These are phyloP conservation scores for Lophiostoma macrostomum DNA, from an alignment of 495 filamentous ascomycete species.

Conservation along the genomic window DNA sequence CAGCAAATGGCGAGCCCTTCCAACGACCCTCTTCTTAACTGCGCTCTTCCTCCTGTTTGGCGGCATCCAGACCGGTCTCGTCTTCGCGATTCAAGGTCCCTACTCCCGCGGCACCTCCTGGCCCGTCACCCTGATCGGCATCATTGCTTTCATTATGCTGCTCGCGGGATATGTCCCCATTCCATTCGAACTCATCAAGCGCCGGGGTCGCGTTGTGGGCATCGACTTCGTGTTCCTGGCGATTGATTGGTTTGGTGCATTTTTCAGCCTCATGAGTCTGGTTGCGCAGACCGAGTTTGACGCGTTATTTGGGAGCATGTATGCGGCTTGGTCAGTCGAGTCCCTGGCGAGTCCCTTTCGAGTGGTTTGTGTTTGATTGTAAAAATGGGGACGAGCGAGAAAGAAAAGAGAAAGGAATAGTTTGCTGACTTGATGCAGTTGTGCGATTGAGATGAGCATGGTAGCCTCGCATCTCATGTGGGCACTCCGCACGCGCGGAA, in stretches of 20 bases:
- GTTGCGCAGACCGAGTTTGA: slow-evolving; percentile 69
- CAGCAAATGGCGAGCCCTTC: slow-evolving; percentile 53
- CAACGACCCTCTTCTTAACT: slow-evolving; percentile 45
- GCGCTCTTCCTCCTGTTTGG: slow-evolving; percentile 49
- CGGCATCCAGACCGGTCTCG: slow-evolving; percentile 58
- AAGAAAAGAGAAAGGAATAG: too few relatives aligned
- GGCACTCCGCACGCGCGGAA: slow-evolving; percentile 58
- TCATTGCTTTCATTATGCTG: slow-evolving; percentile 58
- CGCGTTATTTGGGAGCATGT: slow-evolving; percentile 63
- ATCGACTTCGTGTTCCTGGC: slow-evolving; percentile 64
- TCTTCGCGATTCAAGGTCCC: slow-evolving; percentile 61
- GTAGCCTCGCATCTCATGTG: slow-evolving; percentile 65
- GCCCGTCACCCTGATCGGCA: slow-evolving; percentile 58
- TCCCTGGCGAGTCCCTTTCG: too few relatives aligned
- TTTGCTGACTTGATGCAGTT: too few relatives aligned
- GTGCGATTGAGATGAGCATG: slow-evolving; percentile 60
- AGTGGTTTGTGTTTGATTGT: background rate
- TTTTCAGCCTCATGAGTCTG: slow-evolving; percentile 71
- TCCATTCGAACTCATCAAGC: slow-evolving; percentile 69
- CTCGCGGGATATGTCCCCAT: slow-evolving; percentile 62
- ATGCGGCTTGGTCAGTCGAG: slow-evolving; percentile 63
- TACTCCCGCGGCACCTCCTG: slow-evolving; percentile 53
- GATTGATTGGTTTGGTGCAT: slow-evolving; percentile 67
- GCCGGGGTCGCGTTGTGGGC: slow-evolving; percentile 64
- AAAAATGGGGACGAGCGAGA: background rate